Conservation (phyloP, 306 rosid genomes). For the Cucurbita maxima region DNA sequence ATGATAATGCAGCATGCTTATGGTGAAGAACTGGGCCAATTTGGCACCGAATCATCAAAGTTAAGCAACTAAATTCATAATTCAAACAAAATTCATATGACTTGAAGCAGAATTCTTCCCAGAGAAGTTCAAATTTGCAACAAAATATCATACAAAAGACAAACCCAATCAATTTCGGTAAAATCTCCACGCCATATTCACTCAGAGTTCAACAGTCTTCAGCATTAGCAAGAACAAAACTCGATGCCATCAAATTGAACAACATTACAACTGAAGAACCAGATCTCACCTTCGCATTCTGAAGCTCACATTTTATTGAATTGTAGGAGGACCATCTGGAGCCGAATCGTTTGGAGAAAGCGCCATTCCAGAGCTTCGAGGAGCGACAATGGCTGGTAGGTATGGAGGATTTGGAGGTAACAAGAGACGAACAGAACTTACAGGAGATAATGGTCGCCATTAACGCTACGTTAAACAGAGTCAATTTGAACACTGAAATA, state of each 20-base stretch:
- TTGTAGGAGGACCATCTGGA: slow-evolving; percentile 41
- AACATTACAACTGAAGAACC: background rate
- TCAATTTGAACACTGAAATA: slow-evolving; percentile 7
- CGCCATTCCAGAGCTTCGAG: slow-evolving; percentile 24
- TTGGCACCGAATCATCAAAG: background rate
- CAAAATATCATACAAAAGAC: background rate
- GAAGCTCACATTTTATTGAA: slow-evolving; percentile 30
- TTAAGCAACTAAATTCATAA: background rate
- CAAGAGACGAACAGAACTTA: slow-evolving; percentile 27
- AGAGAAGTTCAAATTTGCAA: background rate
- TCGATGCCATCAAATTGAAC: background rate
- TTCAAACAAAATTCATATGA: background rate
- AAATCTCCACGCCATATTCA: background rate
- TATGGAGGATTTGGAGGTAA: slow-evolving; percentile 23
- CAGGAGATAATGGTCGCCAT: slow-evolving; percentile 62
- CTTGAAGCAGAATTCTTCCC: background rate
- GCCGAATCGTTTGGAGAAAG: slow-evolving; percentile 12
- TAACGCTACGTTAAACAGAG: background rate
- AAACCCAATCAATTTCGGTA: background rate
- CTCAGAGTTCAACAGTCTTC: background rate
- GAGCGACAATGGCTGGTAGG: slow-evolving; percentile 21
- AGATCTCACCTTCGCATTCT: slow-evolving; percentile 17
- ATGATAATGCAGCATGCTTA: background rate
- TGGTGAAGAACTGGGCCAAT: background rate
- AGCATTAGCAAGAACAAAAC: background rate